Evolutionary conservation across 2,329 filamentous ascomycete genomes (phyloP), one percentile per base, ranked within the genome.

Genomic region (Verticillium klebahnii): DNA sequence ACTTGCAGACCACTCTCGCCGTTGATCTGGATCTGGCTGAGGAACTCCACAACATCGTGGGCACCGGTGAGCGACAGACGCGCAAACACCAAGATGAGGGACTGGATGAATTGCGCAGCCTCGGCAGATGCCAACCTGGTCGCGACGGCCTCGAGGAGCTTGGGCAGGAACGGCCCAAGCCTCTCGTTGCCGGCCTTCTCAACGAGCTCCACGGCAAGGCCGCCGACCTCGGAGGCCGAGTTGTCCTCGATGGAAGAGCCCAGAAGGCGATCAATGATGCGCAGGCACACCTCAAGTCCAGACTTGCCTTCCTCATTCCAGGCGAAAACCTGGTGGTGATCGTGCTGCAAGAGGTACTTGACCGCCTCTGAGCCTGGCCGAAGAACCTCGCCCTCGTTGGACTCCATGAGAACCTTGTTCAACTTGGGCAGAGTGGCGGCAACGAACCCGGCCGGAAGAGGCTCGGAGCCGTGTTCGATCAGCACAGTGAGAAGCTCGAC

Each of bases 171-270:
- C 12, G 93, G 93, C 0, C 95, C 95, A 12, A 99, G 86, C 60
- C 91, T 87, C 72, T 97, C 93, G 40, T 93, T 89, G 12, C 95
- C 95, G 59, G 94, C 95, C 77, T 95, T 97, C 76, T 98, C 94
- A 1, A 99, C 95, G 32, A 99, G 82, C 75, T 97, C 93, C 1
- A 94, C 94, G 5, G 95, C 95, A 66, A 99, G 85, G 17, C 93
- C 92, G 67, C 95, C 95, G 54, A 99, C 93, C 77, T 99, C 94
- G n/a, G 93, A 92, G 5, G 94, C 95, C 19, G 93, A 91, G 69
- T 94, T 92, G 70, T 99, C 95, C 69, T 96, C 91, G n/a, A 98
- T 89, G 1, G 84, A 78, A 1, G 91, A 89, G 3, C 91, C 89
- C 34, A 99, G 84, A 5, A 99, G 84, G 57, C 94, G 91, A 73